These are phyloP conservation scores for Aspergillus sparsus DNA, from an alignment of 495 filamentous ascomycete genomes.

Conservation along the genomic window DNA sequence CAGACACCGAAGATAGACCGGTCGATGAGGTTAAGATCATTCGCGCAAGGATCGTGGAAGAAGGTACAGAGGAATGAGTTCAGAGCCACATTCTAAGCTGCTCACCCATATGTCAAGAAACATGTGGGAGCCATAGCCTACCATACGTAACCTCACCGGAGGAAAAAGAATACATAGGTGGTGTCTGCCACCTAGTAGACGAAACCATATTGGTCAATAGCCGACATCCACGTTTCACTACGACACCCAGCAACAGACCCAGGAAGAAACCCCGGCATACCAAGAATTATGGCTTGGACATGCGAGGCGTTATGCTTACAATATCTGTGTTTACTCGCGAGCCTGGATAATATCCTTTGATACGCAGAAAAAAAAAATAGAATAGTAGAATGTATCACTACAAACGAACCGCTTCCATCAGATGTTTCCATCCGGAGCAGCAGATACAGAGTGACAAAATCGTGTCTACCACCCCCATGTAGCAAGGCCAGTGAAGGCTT, in stretches of 20 bases:
- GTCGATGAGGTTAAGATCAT: constrained; percentile 81
- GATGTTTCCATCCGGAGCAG: constrained; percentile 75
- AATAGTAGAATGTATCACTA: constrained; percentile 52
- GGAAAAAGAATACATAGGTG: no score
- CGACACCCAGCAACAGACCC: not conserved
- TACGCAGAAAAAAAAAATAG: constrained; percentile 20
- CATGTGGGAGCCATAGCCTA: not conserved
- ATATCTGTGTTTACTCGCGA: constrained; percentile 3
- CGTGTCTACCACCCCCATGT: constrained; percentile 67
- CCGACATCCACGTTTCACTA: not conserved
- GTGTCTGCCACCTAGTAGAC: no score
- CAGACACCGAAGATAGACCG: constrained; percentile 76
- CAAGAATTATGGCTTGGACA: not conserved
- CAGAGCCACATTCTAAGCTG: not conserved
- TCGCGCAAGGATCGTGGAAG: constrained; percentile 64
- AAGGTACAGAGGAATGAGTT: constrained; percentile 48
- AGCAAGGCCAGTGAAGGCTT: constrained; percentile 72
- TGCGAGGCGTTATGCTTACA: not conserved
- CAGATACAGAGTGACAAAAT: constrained; percentile 86
- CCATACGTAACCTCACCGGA: no score
- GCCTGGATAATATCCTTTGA: constrained; percentile 1
- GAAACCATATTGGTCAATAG: not conserved
- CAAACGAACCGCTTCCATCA: constrained; percentile 83
- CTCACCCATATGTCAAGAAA: not conserved
- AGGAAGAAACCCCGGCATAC: not conserved